Evolutionary conservation across 164 flowering plant genomes (phyloP), one percentile per base, ranked within the genome.

Genomic region (Saururus chinensis): DNA sequence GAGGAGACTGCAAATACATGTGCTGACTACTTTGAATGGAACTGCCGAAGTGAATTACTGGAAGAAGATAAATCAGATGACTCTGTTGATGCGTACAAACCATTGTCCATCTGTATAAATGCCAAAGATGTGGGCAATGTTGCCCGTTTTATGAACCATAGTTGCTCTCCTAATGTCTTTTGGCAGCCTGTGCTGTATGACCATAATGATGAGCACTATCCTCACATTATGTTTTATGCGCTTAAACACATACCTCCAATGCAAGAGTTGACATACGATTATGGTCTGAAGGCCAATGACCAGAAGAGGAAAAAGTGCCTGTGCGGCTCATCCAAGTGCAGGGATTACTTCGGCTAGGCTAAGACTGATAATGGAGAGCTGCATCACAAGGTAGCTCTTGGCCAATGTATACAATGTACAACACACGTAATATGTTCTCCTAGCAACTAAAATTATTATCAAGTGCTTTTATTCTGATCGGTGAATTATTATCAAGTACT

Each of bases 131-230:
- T n/a, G 21, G 92, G 96, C 26, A 88, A 88, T 71, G 80, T 88
- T 10, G 81, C 86, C 57, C 89, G 96, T 4, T 88, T 85, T 60
- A 88, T 88, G 81, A 88, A 85, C 66, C 92, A 85, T 60, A 84
- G 95, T 63, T 88, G 92, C 68, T 77, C 81, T 9, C 89, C 96
- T 0, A 86, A 80, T 69, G 81, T 81, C 16, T 77, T 80, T 63
- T 84, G 89, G 89, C 88, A 78, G 64, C 87, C 85, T 11, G 80
- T 88, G 56, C 58, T 83, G 8, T 65, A 71, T 59, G 82, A 77
- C 49, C 70, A 76, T 40, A 66, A 65, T 30, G 71, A 74, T 51
- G 79, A 74, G 26, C 57, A 66, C 0, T 64, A 41, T 65, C 72
- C 84, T 19, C 89, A 84, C 68, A 68, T 88, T 65, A 82, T 76